Evolutionary conservation across 768 basidiomycete species (phyloP), one percentile per base, ranked within the genome.

Genomic region (Pleurotus eryngii): DNA sequence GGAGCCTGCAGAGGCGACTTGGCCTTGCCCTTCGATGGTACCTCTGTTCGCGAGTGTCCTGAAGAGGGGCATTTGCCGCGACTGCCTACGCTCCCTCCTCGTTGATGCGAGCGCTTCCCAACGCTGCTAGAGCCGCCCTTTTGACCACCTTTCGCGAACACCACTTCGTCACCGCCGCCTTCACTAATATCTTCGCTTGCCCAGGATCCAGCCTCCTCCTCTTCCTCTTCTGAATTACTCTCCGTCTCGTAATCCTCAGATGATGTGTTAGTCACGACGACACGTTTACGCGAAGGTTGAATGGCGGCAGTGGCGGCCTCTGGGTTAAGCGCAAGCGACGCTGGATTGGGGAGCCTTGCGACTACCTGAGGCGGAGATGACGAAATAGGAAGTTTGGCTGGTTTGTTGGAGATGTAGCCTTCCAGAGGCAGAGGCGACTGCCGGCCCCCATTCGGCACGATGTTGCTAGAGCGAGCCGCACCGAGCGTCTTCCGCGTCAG

Each of bases 161-260:
- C 61, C 56, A 66, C 49, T 14, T 68, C 73, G 38, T 70, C 72
- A 40, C 73, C 76, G 39, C 70, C 72, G 30, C 73, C 76, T 22
- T 70, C 74, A 20, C 75, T 73, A 65, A 77, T 65, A 14, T 80
- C 84, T 57, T 85, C 86, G 5, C 82, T 85, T 42, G 80, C 81
- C 86, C 86, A 89, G 45, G 67, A 68, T 22, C 67, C 81, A 59
- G 79, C 77, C 12, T 79, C 78, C 38, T 77, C 78, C 18, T 74
- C 76, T 5, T 76, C 76, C 14, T 80, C 80, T 9, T 73, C 76
- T 1, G 76, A 63, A 20, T 48, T 46, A 14, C 58, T 46, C 5
- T 61, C 60, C 11, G 57, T 62, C 26, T 60, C 63, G 39, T 60
- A 56, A n/a, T 59, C 48, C 24, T 58, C 60, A 7, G 61, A 62